Percentiles rank a stretch among this genome's conserved stretches.
phyloP scores from a whole-genome alignment of 225 moss, liverwort and hornwort species.

The Polytrichum formosum region DNA sequence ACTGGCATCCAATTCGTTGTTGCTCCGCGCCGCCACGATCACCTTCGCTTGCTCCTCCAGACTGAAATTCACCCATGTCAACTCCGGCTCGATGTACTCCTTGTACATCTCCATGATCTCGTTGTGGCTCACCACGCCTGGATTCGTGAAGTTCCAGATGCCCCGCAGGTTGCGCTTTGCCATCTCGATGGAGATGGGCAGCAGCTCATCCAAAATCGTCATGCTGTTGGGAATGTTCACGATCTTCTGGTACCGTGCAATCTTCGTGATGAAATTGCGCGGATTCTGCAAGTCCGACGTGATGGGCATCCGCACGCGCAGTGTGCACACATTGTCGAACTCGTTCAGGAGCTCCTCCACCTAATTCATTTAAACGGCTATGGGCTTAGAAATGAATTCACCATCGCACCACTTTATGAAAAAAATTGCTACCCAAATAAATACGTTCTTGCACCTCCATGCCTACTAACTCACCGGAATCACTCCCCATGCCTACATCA shows the following conservation, averaged over 20 bases:
- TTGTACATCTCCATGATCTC: conserved; percentile 68
- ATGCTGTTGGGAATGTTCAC: conserved; percentile 61
- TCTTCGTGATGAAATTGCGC: conserved; percentile 38
- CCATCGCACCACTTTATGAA: neutral
- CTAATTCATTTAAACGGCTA: conserved; percentile 6
- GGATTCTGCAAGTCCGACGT: conserved; percentile 11
- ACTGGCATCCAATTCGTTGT: conserved; percentile 56
- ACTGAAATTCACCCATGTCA: conserved; percentile 47
- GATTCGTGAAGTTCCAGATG: conserved; percentile 64
- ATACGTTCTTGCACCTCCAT: neutral
- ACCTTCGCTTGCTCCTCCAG: conserved; percentile 60
- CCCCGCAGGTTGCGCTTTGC: conserved; percentile 49
- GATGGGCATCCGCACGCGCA: conserved; percentile 20
- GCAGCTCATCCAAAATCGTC: conserved; percentile 51
- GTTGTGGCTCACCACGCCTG: conserved; percentile 53
- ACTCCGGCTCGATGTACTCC: conserved; percentile 43
- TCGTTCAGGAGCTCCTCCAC: conserved; percentile 23
- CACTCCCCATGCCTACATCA: no score
- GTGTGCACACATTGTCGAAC: conserved; percentile 38
- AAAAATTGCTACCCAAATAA: no score
- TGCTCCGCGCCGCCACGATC: conserved; percentile 51
- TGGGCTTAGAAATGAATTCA: neutral
- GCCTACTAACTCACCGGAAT: neutral
- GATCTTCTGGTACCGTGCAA: conserved; percentile 51
- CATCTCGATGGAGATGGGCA: conserved; percentile 54